These are phyloP conservation scores for Edaphochlamys debaryana DNA, from an alignment of 139 green algal species.

Conservation along the genomic window DNA sequence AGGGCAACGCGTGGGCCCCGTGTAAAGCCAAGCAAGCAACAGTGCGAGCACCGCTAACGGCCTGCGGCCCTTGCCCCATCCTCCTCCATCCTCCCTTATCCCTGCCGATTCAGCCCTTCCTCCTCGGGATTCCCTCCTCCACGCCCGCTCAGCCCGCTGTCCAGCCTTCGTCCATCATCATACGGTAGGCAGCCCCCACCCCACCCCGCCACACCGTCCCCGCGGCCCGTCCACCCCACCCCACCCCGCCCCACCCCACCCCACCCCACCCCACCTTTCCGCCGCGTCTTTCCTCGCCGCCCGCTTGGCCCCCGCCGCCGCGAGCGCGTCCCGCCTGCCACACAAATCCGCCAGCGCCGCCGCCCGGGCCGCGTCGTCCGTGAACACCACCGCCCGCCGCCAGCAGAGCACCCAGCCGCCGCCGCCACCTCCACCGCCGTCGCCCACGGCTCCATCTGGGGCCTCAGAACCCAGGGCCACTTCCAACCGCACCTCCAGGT, in stretches of 20 bases:
- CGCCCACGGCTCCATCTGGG: background rate
- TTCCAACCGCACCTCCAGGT: slow-evolving; percentile 25
- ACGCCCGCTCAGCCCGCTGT: too few species aligned
- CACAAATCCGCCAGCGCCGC: slow-evolving; percentile 59
- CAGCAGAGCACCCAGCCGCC: slow-evolving; percentile 45
- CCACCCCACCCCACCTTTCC: slow-evolving; percentile 1
- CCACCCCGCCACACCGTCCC: too few species aligned
- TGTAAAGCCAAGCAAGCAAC: too few species aligned
- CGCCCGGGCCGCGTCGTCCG: slow-evolving; percentile 69
- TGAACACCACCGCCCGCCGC: slow-evolving; percentile 69
- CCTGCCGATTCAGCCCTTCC: too few species aligned
- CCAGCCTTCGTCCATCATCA: too few species aligned
- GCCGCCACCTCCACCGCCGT: background rate
- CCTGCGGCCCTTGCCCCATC: too few species aligned
- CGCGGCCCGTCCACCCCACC: too few species aligned
- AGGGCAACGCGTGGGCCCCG: background rate
- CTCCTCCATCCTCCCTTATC: too few species aligned
- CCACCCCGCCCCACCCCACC: background rate
- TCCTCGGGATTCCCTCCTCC: too few species aligned
- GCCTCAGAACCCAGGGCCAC: background rate
- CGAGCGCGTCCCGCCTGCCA: slow-evolving; percentile 7
- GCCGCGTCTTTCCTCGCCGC: background rate
- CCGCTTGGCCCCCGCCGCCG: background rate
- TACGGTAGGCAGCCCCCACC: too few species aligned
- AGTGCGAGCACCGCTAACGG: too few species aligned